Percentiles rank a stretch among this genome's conserved stretches.
phyloP scores from a whole-genome alignment of 345 rosid species.

The Melaleuca alternifolia region DNA sequence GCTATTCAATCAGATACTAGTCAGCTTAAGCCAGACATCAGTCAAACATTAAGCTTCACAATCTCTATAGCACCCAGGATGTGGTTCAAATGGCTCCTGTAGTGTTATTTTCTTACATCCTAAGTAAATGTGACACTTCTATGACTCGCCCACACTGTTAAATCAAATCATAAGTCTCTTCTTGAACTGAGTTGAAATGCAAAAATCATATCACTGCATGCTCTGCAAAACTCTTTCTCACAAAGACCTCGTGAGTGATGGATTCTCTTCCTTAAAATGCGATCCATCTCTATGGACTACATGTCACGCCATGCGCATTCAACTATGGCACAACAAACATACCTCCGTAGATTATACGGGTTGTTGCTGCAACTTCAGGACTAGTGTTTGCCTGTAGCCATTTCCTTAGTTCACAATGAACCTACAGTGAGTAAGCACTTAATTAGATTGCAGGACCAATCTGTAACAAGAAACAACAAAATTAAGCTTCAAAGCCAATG shows the following conservation, averaged over 20 bases:
- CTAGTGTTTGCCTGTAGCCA: constrained; percentile 68
- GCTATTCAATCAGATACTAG: not conserved
- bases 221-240: not conserved
- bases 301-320: not conserved
- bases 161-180: not conserved
- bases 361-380: constrained; percentile 59
- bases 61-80: not conserved
- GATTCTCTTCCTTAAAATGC: not conserved
- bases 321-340: not conserved
- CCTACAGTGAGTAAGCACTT: constrained; percentile 24
- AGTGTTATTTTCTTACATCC: not conserved
- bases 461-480: not conserved
- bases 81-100: not conserved
- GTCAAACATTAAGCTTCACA: not conserved
- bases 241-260: not conserved
- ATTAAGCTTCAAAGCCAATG: not conserved
- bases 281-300: not conserved
- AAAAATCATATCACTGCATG: not conserved
- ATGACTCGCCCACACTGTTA: not conserved
- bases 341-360: constrained; percentile 94
- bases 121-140: not conserved
- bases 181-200: not conserved
- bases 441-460: not conserved
- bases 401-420: constrained; percentile 75
- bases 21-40: not conserved